Evolutionary conservation across 176 grass and related monocot genomes (phyloP).

Genomic region (Oryza coarctata): DNA sequence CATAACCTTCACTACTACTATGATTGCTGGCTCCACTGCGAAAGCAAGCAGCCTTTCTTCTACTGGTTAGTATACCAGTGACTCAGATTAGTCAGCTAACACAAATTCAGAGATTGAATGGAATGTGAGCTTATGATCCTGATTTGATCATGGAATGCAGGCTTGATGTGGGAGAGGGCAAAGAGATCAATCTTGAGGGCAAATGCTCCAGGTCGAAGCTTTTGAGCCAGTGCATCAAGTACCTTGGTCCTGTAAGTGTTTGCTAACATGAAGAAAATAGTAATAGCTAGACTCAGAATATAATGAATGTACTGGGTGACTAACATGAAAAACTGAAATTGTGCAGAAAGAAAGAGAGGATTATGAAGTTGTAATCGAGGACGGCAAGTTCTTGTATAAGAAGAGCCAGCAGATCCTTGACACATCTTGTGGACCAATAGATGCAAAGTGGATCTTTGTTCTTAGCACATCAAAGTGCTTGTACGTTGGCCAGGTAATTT

Average conservation of each 20-base stretch:
- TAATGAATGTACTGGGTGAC: background rate
- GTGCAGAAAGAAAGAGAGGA: slow-evolving; percentile 88
- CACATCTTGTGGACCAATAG: slow-evolving; percentile 34
- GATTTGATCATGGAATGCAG: slow-evolving; percentile 32
- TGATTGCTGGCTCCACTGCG: slow-evolving; percentile 63
- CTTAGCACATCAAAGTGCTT: slow-evolving; percentile 78
- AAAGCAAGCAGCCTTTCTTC: slow-evolving; percentile 95
- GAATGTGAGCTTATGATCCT: slow-evolving; percentile 11
- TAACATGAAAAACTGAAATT: background rate
- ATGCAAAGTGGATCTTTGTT: slow-evolving; percentile 92
- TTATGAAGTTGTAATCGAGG: slow-evolving; percentile 67
- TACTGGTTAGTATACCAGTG: slow-evolving; percentile 56
- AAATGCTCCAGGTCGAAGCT: slow-evolving; percentile 68
- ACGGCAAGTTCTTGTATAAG: slow-evolving; percentile 78
- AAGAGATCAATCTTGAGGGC: slow-evolving; percentile 68
- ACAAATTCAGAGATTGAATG: background rate
- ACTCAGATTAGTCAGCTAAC: background rate
- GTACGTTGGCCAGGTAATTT: slow-evolving; percentile 79
- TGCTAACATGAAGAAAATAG: background rate
- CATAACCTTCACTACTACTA: slow-evolving; percentile 93
- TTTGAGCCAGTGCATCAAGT: slow-evolving; percentile 84
- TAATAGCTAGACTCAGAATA: background rate
- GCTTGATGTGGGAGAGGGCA: slow-evolving; percentile 90
- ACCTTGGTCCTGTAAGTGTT: slow-evolving; percentile 82
- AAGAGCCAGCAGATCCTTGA: slow-evolving; percentile 51